Conservation (phyloP, 352 stramenopile species). For the Globisporangium recalcitrans region DNA sequence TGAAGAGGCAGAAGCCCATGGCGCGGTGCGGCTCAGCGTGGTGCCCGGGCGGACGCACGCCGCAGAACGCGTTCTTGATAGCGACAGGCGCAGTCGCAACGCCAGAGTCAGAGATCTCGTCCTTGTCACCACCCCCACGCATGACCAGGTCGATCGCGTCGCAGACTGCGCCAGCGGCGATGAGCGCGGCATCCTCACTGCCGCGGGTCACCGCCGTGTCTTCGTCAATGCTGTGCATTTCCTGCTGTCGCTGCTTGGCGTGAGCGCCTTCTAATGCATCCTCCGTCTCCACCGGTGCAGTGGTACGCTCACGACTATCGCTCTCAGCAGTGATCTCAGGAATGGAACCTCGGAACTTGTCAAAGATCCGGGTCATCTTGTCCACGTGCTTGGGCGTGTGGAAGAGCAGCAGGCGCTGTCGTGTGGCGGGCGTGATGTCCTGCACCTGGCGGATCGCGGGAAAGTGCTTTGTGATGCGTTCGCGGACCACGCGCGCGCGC, state of each 20-base stretch:
- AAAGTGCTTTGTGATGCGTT: conserved; percentile 26
- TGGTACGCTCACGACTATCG: background rate
- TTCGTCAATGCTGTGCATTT: conserved; percentile 25
- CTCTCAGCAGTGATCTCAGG: background rate
- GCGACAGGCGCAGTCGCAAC: no score
- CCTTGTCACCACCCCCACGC: conserved; percentile 3
- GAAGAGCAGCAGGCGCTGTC: conserved; percentile 30
- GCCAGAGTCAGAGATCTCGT: no score
- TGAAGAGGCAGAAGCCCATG: conserved; percentile 87
- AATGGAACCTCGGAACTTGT: background rate
- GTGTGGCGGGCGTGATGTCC: conserved; percentile 18
- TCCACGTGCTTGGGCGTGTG: conserved; percentile 30
- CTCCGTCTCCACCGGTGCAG: background rate
- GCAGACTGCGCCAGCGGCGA: conserved; percentile 28
- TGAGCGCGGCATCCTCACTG: conserved; percentile 26
- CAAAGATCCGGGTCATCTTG: conserved; percentile 21
- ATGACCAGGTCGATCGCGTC: conserved; percentile 43
- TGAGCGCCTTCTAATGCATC: background rate
- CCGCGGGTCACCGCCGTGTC: conserved; percentile 32
- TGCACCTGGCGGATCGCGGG: conserved; percentile 20
- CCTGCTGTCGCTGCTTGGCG: background rate
- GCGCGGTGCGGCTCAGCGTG: conserved; percentile 63
- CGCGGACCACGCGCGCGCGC: conserved; percentile 25
- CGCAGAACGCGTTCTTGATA: conserved; percentile 41
- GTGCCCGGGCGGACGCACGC: conserved; percentile 78